Conservation (phyloP, 495 filamentous ascomycete species). For the Hypomontagnella submonticulosa region DNA sequence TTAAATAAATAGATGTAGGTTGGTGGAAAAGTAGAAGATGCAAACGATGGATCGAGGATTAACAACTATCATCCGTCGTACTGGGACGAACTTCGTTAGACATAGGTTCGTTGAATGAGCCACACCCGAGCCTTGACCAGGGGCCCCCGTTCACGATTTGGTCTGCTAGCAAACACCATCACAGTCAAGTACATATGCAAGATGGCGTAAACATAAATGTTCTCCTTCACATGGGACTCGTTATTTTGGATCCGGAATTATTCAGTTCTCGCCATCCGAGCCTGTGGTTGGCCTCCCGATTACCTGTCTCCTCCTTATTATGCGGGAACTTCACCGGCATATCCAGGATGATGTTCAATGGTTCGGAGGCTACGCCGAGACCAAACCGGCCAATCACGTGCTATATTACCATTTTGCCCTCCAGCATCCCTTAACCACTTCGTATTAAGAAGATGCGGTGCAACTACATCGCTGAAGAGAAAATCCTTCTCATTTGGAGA, state of each 20-base stretch:
- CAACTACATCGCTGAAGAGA: background rate
- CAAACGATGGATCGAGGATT: constrained; percentile 6
- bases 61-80: background rate
- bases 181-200: constrained; percentile 18
- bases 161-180: constrained; percentile 5
- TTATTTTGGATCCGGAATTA: background rate
- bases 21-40: constrained; percentile 9
- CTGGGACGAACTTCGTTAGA: constrained; percentile 13
- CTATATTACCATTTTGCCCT: constrained; percentile 2
- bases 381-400: constrained; percentile 14
- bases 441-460: background rate
- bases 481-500: background rate
- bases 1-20: constrained; percentile 6
- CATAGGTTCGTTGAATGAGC: background rate
- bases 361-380: constrained; percentile 27
- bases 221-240: constrained; percentile 7
- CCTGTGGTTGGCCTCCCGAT: constrained; percentile 1
- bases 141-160: background rate
- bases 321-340: constrained; percentile 15
- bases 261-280: background rate
- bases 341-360: too few species aligned
- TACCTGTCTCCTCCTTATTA: constrained; percentile 9
- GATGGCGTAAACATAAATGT: constrained; percentile 20
- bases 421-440: constrained; percentile 3
- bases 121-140: background rate